Conservation (phyloP, 1,139 yeast genomes). For the Blastobotrys illinoisensis region DNA sequence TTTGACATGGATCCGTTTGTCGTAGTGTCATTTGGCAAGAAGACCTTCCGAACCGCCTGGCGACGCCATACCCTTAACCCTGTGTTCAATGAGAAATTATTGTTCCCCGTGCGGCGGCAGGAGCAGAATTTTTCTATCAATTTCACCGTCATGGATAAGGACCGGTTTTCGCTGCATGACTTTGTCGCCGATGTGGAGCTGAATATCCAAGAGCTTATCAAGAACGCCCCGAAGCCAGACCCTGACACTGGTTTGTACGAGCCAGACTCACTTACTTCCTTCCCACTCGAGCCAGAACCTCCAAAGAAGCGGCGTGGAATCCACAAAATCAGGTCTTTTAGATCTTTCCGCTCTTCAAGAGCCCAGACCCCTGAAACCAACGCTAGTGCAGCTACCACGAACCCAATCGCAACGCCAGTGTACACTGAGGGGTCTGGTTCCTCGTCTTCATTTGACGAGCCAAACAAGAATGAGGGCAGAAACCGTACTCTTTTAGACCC, state of each 20-base stretch:
- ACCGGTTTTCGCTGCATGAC: conserved; percentile 76
- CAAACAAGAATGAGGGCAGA: neutral
- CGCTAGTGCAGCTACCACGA: conserved; percentile 1
- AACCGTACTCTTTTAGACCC: no score
- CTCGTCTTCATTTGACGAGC: conserved; percentile 1
- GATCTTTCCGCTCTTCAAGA: conserved; percentile 4
- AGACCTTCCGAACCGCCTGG: conserved; percentile 82
- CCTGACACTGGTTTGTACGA: conserved; percentile 29
- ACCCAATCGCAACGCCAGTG: conserved; percentile 1
- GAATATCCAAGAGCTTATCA: conserved; percentile 45
- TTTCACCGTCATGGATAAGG: conserved; percentile 77
- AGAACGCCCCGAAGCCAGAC: conserved; percentile 33
- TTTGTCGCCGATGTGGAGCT: conserved; percentile 63
- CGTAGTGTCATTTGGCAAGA: conserved; percentile 83
- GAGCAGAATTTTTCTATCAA: conserved; percentile 63
- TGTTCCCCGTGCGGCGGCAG: conserved; percentile 67
- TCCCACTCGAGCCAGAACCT: conserved; percentile 5
- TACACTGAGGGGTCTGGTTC: conserved; percentile 2
- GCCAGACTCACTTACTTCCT: conserved; percentile 15
- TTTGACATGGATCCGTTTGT: conserved; percentile 98
- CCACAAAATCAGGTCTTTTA: conserved; percentile 8
- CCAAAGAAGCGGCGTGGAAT: conserved; percentile 4
- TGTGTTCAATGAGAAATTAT: conserved; percentile 69
- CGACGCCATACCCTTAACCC: conserved; percentile 81
- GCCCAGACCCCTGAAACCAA: neutral